phyloP scores from a whole-genome alignment of 495 filamentous ascomycete genomes.

The Umbilicaria muhlenbergii region DNA sequence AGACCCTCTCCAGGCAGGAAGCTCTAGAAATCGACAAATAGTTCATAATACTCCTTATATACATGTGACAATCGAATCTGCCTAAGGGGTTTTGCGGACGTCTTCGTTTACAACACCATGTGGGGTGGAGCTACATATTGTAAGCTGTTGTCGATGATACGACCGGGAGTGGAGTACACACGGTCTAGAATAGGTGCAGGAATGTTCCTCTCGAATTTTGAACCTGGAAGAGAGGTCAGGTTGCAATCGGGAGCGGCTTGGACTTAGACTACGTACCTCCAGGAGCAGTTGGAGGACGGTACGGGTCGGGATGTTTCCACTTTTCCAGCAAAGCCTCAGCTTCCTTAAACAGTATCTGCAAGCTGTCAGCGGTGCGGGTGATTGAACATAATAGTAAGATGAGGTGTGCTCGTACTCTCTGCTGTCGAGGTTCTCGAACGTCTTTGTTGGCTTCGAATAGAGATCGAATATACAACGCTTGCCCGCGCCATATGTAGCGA shows the following conservation, averaged over 20 bases:
- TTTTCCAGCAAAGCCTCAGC: conserved; percentile 76
- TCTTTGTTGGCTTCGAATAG: conserved; percentile 90
- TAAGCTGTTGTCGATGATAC: background rate
- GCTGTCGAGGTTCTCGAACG: conserved; percentile 72
- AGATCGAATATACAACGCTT: conserved; percentile 88
- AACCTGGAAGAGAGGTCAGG: conserved; percentile 40
- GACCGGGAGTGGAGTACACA: conserved; percentile 30
- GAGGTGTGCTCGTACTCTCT: conserved; percentile 43
- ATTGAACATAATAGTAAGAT: background rate
- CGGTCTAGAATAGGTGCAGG: conserved; percentile 63
- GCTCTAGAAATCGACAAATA: too few relatives aligned
- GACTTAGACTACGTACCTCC: conserved; percentile 52
- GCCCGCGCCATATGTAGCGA: conserved; percentile 79
- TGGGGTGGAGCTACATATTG: conserved; percentile 26
- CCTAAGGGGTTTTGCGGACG: too few relatives aligned
- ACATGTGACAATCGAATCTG: too few relatives aligned
- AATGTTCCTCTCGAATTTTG: conserved; percentile 91
- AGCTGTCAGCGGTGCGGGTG: conserved; percentile 1
- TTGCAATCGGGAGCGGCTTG: background rate
- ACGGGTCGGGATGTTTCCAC: conserved; percentile 97
- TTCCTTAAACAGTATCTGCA: conserved; percentile 63
- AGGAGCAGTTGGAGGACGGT: conserved; percentile 72
- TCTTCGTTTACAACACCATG: conserved; percentile 17
- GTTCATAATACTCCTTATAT: too few relatives aligned
- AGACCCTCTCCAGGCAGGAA: too few relatives aligned